Evolutionary conservation across 306 rosid genomes (phyloP).

Genomic region (Lotus japonicus): DNA sequence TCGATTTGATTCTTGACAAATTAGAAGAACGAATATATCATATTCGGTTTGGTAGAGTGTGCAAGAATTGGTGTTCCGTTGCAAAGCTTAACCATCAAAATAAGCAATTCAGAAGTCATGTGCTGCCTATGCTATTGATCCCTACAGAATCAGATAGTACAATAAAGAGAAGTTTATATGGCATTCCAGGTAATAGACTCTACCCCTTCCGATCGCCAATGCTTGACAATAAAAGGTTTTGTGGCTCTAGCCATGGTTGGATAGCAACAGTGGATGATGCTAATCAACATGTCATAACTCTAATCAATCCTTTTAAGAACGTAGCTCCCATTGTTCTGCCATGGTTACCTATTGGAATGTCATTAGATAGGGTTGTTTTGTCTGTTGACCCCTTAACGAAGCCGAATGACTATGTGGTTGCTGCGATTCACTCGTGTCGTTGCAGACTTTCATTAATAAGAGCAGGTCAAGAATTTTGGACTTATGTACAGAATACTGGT

Average conservation of each 20-base stretch:
- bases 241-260: slow-evolving; percentile 6
- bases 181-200: neutral
- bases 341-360: neutral
- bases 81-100: neutral
- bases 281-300: neutral
- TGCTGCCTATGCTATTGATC: neutral
- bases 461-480: too few relatives aligned
- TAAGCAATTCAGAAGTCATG: neutral
- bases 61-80: neutral
- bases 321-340: neutral
- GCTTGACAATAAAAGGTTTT: neutral
- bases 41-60: neutral
- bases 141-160: neutral
- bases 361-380: neutral
- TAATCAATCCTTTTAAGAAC: neutral
- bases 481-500: neutral
- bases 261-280: neutral
- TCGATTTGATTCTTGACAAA: neutral
- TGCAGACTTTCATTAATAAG: too few relatives aligned
- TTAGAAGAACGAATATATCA: neutral
- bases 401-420: neutral
- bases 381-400: neutral
- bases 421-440: too few relatives aligned
- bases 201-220: neutral
- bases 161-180: too few relatives aligned